These are phyloP conservation scores for Ziziphus jujuba DNA, from an alignment of 306 rosid species.

Conservation along the genomic window DNA sequence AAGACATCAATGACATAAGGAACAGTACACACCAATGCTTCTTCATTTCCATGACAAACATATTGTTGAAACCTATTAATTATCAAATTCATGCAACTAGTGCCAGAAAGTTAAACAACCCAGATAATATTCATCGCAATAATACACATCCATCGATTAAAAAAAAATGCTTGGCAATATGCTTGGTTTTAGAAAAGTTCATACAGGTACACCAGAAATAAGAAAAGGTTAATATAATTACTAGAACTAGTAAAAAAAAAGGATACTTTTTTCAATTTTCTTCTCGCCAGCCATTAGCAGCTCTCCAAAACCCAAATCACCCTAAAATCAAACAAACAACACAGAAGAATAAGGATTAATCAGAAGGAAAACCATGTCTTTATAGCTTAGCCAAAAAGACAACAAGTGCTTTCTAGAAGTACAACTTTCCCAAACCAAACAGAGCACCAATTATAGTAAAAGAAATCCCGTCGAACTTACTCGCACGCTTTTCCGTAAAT, in stretches of 20 bases:
- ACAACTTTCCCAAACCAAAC: background rate
- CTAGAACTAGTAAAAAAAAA: background rate
- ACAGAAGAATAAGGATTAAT: background rate
- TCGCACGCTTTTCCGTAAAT: background rate
- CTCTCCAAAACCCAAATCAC: background rate
- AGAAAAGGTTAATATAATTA: background rate
- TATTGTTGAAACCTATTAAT: no score
- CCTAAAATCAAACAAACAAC: constrained; percentile 28
- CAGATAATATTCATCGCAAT: background rate
- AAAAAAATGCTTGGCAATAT: background rate
- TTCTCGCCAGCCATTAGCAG: constrained; percentile 38
- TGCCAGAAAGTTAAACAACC: background rate
- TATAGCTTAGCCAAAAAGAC: background rate
- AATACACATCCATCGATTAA: background rate
- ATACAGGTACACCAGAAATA: background rate
- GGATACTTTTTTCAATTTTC: constrained; percentile 42
- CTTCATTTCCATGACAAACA: no score
- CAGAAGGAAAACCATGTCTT: constrained; percentile 4
- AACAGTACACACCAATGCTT: background rate
- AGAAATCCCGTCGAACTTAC: constrained; percentile 9
- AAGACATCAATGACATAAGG: background rate
- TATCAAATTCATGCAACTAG: no score
- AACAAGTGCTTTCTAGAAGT: background rate
- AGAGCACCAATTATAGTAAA: background rate
- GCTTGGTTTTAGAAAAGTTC: background rate